phyloP scores from a whole-genome alignment of 208 protist species.

The Blechomonas ayalai region DNA sequence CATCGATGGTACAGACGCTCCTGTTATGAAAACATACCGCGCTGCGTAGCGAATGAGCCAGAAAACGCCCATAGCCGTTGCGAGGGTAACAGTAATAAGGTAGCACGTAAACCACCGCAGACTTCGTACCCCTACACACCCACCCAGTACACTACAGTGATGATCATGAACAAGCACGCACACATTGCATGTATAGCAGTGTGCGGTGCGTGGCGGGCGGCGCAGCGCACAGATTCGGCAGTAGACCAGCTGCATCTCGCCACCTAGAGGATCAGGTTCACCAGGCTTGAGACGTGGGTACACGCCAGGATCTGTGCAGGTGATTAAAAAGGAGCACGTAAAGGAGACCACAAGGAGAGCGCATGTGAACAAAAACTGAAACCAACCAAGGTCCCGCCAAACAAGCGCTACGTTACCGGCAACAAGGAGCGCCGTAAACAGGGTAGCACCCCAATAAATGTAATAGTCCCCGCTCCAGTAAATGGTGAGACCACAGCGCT shows the following conservation, averaged over 20 bases:
- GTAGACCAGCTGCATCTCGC: constrained; percentile 19
- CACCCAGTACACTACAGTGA: constrained; percentile 69
- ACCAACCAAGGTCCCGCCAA: constrained; percentile 27
- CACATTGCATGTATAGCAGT: constrained; percentile 76
- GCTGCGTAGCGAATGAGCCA: too few relatives aligned
- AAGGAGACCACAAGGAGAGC: constrained; percentile 33
- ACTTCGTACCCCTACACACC: constrained; percentile 66
- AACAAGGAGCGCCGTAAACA: constrained; percentile 39
- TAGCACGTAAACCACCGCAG: constrained; percentile 76
- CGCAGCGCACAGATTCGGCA: constrained; percentile 52
- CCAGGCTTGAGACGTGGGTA: constrained; percentile 42
- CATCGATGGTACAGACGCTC: not conserved
- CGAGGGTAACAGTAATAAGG: constrained; percentile 21
- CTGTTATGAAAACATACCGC: constrained; percentile 8
- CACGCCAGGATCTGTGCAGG: constrained; percentile 46
- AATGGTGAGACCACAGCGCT: constrained; percentile 16
- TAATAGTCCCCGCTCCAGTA: constrained; percentile 20
- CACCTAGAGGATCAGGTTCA: constrained; percentile 51
- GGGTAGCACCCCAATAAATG: constrained; percentile 17
- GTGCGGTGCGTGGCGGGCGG: constrained; percentile 43
- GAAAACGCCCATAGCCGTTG: constrained; percentile 22
- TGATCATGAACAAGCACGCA: constrained; percentile 83
- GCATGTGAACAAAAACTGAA: constrained; percentile 28
- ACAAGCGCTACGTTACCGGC: constrained; percentile 39
- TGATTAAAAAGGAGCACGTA: constrained; percentile 36